Conservation (phyloP, 1,284 basidiomycete species). For the Earliella scabrosa region DNA sequence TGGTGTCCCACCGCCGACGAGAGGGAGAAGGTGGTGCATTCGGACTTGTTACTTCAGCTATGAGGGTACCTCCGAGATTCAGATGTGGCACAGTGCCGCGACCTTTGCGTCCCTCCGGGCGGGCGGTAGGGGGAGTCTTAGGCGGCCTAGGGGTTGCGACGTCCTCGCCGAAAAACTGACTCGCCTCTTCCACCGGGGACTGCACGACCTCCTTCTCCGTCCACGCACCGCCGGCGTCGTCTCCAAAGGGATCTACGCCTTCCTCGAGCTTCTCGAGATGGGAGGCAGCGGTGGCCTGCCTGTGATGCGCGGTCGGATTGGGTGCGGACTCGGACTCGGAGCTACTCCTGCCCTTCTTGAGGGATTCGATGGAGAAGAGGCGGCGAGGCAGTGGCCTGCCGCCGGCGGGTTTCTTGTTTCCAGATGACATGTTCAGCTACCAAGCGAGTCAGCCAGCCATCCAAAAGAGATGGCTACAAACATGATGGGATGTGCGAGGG, state of each 20-base stretch:
- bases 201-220: slow-evolving; percentile 22
- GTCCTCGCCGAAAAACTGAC: slow-evolving; percentile 3
- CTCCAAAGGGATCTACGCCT: slow-evolving; percentile 17
- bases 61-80: slow-evolving; percentile 15
- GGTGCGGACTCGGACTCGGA: slow-evolving; percentile 27
- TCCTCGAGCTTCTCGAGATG: slow-evolving; percentile 25
- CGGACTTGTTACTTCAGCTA: slow-evolving; percentile 1
- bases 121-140: slow-evolving; percentile 12
- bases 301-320: slow-evolving; percentile 20
- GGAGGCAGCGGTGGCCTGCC: slow-evolving; percentile 22
- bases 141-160: slow-evolving; percentile 11
- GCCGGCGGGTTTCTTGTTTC: slow-evolving; percentile 35
- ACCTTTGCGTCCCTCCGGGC: slow-evolving; percentile 1
- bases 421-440: slow-evolving; percentile 18
- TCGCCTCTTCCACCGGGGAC: slow-evolving; percentile 20
- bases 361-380: slow-evolving; percentile 40
- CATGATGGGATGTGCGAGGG: neutral
- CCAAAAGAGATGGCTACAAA: too few relatives aligned
- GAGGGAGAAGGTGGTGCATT: slow-evolving; percentile 42
- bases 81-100: slow-evolving; percentile 17
- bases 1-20: slow-evolving; percentile 51
- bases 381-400: slow-evolving; percentile 36
- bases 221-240: slow-evolving; percentile 14
- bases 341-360: slow-evolving; percentile 30
- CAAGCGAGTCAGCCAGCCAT: too few relatives aligned